Evolutionary conservation across 108 stramenopile species (phyloP), one percentile per base, ranked within the genome.

Genomic region (Stephanodiscus triporus): DNA sequence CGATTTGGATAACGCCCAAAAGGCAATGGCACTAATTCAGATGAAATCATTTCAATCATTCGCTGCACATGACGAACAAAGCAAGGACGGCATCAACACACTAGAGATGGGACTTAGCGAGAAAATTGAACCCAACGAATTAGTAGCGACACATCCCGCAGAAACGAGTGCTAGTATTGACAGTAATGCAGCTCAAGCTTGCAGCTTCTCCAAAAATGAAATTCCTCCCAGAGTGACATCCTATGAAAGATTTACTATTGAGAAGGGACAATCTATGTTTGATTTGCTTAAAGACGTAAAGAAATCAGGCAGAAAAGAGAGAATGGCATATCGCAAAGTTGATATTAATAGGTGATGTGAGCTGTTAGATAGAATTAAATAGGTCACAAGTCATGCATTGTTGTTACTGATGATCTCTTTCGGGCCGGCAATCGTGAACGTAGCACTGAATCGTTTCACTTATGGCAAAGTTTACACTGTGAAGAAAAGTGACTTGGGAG

Each of bases 241-340:
- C 9, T 20, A 57, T 43, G 68, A 70, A 42, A 63, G 73, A 37
- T 70, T 75, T 48, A 73, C 74, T 57, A 51, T 81, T 13, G 68
- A 66, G 68, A 81, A 75, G 49, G 80, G 80, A 27, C 53, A 70
- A 37, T 70, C 69, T 0, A 66, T 81, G 43, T 59, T 74, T 27
- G 73, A 58, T 45, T 48, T 81, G 47, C 61, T 81, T 45, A 74
- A 70, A 42, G 70, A 66, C n/a, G 66, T 43, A 11, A 81, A 75
- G 36, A 74, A 65, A 53, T 65, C 80, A 19, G 73, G 73, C 45
- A 64, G 80, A 49, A 81, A 81, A 60, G 68, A 68, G 50, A 59
- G 56, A 49, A 49, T 76, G 49, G 68, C 63, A 48, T 76, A 76
- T 60, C 66, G 75, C 29, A 30, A 60, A 45, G 27, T 22, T 27